A percentile compares a stretch with the other conserved stretches of the same genome.
phyloP scores from a whole-genome alignment of 208 protist genomes.

The Wallacemonas sp. region DNA sequence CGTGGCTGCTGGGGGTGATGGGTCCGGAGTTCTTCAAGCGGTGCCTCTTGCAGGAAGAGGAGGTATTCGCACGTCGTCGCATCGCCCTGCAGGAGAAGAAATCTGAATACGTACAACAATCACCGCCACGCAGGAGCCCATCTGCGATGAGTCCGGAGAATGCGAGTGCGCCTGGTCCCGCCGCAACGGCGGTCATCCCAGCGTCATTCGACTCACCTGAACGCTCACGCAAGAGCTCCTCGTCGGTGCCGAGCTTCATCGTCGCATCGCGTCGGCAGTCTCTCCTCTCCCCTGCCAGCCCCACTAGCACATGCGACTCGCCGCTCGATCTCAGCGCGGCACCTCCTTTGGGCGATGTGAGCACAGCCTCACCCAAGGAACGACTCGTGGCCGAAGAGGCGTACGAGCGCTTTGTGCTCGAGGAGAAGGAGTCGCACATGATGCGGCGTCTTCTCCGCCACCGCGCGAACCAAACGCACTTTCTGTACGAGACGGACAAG shows the following conservation, averaged over 20 bases:
- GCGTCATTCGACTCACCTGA: not conserved
- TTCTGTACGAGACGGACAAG: conserved; percentile 19
- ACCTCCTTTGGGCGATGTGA: not conserved
- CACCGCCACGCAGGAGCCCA: conserved; percentile 1
- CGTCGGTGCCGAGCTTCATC: not conserved
- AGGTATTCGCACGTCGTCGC: not conserved
- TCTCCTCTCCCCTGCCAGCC: not conserved
- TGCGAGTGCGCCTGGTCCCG: not conserved
- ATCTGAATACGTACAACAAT: conserved; percentile 5
- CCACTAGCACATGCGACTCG: not conserved
- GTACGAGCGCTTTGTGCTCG: conserved; percentile 4
- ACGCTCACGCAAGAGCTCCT: not conserved
- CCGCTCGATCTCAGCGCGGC: not conserved
- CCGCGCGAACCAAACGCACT: conserved; percentile 28
- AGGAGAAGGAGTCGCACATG: conserved; percentile 20
- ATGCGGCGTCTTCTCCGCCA: conserved; percentile 24
- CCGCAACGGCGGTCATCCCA: not conserved
- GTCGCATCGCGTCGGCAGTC: not conserved
- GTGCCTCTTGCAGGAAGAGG: not conserved
- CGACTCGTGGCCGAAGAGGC: conserved; percentile 6
- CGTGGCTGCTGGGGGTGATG: conserved; percentile 15
- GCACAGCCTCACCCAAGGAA: not conserved
- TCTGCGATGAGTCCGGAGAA: too few species aligned
- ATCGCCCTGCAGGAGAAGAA: not conserved
- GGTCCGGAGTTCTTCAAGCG: conserved; percentile 17